Conservation (phyloP, 164 flowering plant species). For the Kingdonia uniflora region DNA sequence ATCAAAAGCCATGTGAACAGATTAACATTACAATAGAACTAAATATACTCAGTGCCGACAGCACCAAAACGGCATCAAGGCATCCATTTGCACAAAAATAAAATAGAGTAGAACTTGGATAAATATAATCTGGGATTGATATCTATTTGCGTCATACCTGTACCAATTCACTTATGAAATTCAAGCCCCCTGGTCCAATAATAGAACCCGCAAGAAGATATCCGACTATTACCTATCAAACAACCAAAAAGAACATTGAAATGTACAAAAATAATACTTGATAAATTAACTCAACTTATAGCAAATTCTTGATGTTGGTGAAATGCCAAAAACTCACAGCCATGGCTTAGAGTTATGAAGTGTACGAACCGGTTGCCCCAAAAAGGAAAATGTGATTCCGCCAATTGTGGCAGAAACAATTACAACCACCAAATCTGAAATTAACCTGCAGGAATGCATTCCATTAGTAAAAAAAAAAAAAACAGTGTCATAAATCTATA, state of each 20-base stretch:
- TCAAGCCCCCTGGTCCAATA: slow-evolving; percentile 94
- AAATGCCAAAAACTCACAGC: slow-evolving; percentile 1
- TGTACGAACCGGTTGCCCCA: slow-evolving; percentile 90
- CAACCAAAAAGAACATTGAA: slow-evolving; percentile 4
- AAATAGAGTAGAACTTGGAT: no score
- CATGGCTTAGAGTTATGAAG: not conserved
- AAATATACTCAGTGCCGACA: no score
- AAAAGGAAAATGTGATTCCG: slow-evolving; percentile 80
- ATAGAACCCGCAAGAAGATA: slow-evolving; percentile 90
- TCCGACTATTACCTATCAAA: slow-evolving; percentile 69
- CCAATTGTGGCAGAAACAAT: slow-evolving; percentile 97
- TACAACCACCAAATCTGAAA: slow-evolving; percentile 89
- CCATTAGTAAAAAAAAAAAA: not conserved
- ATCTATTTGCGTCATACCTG: slow-evolving; percentile 52
- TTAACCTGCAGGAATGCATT: slow-evolving; percentile 44
- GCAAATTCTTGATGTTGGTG: not conserved
- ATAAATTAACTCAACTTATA: not conserved
- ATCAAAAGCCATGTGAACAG: no score
- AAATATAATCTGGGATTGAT: no score
- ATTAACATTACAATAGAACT: no score
- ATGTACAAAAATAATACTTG: no score
- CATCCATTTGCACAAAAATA: no score
- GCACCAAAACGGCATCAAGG: no score
- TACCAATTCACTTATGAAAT: slow-evolving; percentile 80
- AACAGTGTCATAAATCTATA: no score